Conservation (phyloP, 495 filamentous ascomycete genomes). For the Neurospora intermedia region DNA sequence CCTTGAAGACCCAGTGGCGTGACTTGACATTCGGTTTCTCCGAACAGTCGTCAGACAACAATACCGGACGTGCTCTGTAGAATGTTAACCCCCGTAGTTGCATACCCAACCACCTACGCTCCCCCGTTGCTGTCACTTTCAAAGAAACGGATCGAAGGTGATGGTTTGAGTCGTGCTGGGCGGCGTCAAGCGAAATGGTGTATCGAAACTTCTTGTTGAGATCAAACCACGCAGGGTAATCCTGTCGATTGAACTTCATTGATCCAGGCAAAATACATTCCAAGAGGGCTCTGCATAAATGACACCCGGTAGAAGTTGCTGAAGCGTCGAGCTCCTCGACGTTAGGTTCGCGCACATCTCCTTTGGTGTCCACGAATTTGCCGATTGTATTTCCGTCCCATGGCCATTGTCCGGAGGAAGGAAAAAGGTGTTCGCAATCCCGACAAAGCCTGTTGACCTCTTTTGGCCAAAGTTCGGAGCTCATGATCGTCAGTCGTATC, state of each 20-base stretch:
- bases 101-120: background rate
- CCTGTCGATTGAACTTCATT: background rate
- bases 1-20: background rate
- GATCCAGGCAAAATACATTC: background rate
- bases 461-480: background rate
- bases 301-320: background rate
- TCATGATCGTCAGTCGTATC: background rate
- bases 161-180: background rate
- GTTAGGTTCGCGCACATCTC: background rate
- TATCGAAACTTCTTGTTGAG: background rate
- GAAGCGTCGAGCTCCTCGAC: background rate
- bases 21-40: background rate
- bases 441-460: background rate
- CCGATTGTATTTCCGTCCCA: background rate
- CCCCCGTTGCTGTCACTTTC: background rate
- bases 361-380: background rate
- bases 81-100: background rate
- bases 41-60: background rate
- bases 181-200: background rate
- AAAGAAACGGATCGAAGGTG: background rate
- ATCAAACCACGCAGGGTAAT: background rate
- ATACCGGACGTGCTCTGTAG: background rate
- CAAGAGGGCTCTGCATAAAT: background rate
- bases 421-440: background rate
- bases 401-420: background rate